A percentile compares a stretch with the other conserved stretches of the same genome.
Evolutionary conservation across 2,329 filamentous ascomycete species (phyloP).

Genomic region (Venturia oleaginea): DNA sequence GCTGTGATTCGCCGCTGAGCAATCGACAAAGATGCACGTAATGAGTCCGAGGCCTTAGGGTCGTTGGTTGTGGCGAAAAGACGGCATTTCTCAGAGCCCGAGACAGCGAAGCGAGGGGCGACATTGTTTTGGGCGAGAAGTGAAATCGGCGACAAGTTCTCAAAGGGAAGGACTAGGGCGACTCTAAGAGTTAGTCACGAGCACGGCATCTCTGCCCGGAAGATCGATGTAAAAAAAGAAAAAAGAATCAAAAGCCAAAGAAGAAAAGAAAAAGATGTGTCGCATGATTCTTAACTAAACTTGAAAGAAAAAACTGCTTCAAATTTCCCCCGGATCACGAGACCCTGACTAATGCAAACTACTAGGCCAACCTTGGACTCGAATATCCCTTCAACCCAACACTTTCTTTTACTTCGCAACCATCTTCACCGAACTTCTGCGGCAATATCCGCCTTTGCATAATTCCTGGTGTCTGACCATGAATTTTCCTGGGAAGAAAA

Average conservation of each 20-base stretch:
- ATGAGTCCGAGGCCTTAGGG: neutral
- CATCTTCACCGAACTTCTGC: neutral
- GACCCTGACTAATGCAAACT: neutral
- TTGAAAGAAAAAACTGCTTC: too few species aligned
- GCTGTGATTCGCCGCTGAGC: constrained; percentile 4
- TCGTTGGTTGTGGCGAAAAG: neutral
- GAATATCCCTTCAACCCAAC: too few species aligned
- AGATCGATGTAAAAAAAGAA: too few species aligned
- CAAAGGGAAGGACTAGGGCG: too few species aligned
- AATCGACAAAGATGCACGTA: neutral
- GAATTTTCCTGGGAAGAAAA: neutral
- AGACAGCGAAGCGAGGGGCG: neutral
- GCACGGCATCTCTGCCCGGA: too few species aligned
- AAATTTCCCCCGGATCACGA: neutral
- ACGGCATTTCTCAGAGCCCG: neutral
- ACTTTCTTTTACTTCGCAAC: neutral
- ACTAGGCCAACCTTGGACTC: too few species aligned
- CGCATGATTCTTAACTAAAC: too few species aligned
- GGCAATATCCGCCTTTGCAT: neutral
- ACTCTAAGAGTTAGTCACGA: too few species aligned
- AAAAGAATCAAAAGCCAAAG: too few species aligned
- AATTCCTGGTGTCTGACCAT: neutral
- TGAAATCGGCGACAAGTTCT: too few species aligned
- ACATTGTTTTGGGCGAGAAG: neutral
- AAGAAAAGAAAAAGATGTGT: too few species aligned